phyloP scores from a whole-genome alignment of 768 basidiomycete species.

The Agrocybe praecox region DNA sequence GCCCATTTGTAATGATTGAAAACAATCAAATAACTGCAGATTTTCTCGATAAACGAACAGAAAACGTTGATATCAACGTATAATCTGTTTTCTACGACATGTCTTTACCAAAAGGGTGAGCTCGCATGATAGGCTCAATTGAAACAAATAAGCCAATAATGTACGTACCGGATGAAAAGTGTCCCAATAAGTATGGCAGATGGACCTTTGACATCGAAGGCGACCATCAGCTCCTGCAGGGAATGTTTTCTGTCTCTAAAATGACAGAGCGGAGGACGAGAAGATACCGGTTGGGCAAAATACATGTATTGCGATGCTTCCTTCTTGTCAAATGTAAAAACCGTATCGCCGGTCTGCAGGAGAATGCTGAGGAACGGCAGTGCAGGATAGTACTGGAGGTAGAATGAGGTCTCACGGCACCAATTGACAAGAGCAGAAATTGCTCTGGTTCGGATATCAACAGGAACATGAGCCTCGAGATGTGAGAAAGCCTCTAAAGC shows the following conservation, averaged over 20 bases:
- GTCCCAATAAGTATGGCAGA: conserved; percentile 36
- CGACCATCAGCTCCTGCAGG: conserved; percentile 23
- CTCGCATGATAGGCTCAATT: too few species aligned
- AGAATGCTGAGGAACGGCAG: conserved; percentile 41
- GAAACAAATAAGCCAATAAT: too few species aligned
- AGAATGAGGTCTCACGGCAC: conserved; percentile 43
- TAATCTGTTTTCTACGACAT: conserved; percentile 39
- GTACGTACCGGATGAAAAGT: conserved; percentile 40
- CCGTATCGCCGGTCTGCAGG: conserved; percentile 36
- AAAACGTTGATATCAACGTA: conserved; percentile 48
- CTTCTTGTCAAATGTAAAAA: conserved; percentile 37
- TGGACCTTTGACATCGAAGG: conserved; percentile 26
- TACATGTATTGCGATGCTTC: conserved; percentile 35
- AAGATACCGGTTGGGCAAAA: conserved; percentile 28
- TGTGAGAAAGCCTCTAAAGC: conserved; percentile 44
- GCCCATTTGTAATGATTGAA: conserved; percentile 23
- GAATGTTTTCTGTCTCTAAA: conserved; percentile 14
- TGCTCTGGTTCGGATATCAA: conserved; percentile 31
- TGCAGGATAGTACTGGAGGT: conserved; percentile 23
- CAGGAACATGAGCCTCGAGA: conserved; percentile 26
- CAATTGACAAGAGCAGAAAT: conserved; percentile 45
- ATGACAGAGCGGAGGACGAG: conserved; percentile 1
- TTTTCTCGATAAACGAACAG: conserved; percentile 52
- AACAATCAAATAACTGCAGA: conserved; percentile 45
- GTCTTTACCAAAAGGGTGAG: conserved; percentile 41